Percentiles rank a stretch among this genome's conserved stretches.
Conservation (phyloP, 2,329 filamentous ascomycete genomes). For the Phaeosphaeria sp. region DNA sequence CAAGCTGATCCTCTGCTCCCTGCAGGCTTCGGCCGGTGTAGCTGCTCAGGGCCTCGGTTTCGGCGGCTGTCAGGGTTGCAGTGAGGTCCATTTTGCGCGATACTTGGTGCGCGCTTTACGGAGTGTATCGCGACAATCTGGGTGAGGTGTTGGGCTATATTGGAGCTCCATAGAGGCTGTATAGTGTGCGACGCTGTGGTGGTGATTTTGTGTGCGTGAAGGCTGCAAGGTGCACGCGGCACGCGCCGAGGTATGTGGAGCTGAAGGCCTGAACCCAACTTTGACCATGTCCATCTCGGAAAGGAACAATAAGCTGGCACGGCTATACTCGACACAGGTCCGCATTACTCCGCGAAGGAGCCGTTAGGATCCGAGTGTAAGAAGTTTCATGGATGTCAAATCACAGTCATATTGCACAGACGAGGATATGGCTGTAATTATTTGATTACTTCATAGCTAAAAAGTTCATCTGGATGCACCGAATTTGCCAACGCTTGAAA, state of each 20-base stretch:
- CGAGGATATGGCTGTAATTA: constrained; percentile 6
- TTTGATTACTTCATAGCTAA: constrained; percentile 4
- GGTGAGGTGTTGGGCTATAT: constrained; percentile 10
- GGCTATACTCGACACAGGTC: background rate
- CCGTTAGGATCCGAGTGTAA: background rate
- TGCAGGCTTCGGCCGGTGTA: constrained; percentile 4
- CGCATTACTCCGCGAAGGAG: background rate
- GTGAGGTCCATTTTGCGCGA: constrained; percentile 35
- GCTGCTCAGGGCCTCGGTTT: constrained; percentile 32
- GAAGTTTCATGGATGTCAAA: background rate
- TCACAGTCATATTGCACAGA: background rate
- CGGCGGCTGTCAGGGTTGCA: constrained; percentile 28
- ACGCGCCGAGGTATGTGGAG: constrained; percentile 10
- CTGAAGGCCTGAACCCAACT: background rate
- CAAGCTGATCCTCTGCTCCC: background rate
- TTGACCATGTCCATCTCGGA: background rate
- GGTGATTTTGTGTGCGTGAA: constrained; percentile 20
- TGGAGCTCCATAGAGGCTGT: constrained; percentile 26
- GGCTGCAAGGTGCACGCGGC: constrained; percentile 12
- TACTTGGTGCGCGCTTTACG: constrained; percentile 24
- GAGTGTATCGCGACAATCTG: constrained; percentile 15
- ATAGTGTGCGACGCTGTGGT: constrained; percentile 20
- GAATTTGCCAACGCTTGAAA: constrained; percentile 3
- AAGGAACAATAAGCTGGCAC: too few relatives aligned
- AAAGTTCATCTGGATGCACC: background rate